phyloP scores from a whole-genome alignment of 495 filamentous ascomycete genomes.

The Aspergillus nidulans region DNA sequence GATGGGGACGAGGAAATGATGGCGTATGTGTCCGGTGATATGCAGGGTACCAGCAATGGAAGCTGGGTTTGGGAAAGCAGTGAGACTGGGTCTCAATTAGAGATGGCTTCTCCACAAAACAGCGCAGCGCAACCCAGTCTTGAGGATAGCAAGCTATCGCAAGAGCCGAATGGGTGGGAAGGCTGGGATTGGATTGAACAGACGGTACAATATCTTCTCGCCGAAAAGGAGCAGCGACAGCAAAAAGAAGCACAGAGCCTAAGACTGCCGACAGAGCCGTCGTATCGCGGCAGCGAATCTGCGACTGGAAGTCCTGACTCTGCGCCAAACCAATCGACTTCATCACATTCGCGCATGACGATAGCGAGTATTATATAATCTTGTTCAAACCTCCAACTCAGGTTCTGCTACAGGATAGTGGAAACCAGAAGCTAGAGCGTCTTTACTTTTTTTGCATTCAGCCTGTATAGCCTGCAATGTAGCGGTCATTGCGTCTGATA shows the following conservation, averaged over 20 bases:
- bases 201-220: conserved; percentile 43
- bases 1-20: conserved; percentile 88
- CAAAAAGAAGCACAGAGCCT: conserved; percentile 11
- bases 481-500: not conserved
- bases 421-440: not conserved
- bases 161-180: conserved; percentile 38
- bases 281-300: conserved; percentile 31
- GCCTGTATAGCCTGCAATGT: not conserved
- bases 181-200: conserved; percentile 53
- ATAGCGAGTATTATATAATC: conserved; percentile 71
- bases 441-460: not conserved
- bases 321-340: conserved; percentile 31
- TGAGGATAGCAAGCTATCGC: conserved; percentile 1
- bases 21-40: conserved; percentile 81
- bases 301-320: conserved; percentile 36
- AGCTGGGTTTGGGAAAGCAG: conserved; percentile 84
- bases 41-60: conserved; percentile 75
- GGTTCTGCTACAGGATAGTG: not conserved
- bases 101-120: conserved; percentile 20
- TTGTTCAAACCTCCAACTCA: not conserved
- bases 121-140: conserved; percentile 5
- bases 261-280: conserved; percentile 22
- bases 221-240: conserved; percentile 17
- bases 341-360: conserved; percentile 59
- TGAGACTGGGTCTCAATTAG: conserved; percentile 45